phyloP scores from a whole-genome alignment of 768 basidiomycete genomes.

The Cystobasidium onofrii region DNA sequence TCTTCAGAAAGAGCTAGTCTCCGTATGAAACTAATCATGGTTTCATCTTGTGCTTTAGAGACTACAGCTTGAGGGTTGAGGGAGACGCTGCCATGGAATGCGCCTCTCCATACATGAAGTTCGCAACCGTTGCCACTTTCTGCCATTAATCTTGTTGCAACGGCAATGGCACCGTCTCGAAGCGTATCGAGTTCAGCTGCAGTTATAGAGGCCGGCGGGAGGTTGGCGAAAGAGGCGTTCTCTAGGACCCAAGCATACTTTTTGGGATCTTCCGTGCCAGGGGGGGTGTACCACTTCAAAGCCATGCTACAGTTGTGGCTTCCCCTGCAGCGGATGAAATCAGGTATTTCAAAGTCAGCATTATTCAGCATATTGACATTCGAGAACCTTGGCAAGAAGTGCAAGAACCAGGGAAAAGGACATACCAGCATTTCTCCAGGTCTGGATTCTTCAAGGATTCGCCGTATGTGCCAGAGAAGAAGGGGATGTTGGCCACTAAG shows the following conservation, averaged over 20 bases:
- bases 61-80: neutral
- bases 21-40: neutral
- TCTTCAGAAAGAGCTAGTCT: neutral
- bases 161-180: neutral
- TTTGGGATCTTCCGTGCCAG: neutral
- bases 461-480: neutral
- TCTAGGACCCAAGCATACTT: neutral
- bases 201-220: neutral
- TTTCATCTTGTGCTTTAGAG: neutral
- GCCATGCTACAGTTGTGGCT: conserved; percentile 5
- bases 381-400: too few relatives aligned
- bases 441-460: neutral
- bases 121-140: neutral
- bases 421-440: neutral
- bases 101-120: conserved; percentile 9
- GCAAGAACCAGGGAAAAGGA: neutral
- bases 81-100: conserved; percentile 3
- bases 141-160: neutral
- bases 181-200: neutral
- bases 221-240: neutral
- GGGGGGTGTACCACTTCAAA: neutral
- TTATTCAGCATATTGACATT: too few relatives aligned
- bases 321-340: too few relatives aligned
- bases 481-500: neutral
- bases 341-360: too few relatives aligned